Conservation (phyloP, 768 basidiomycete genomes). For the Naganishia vaughanmartiniae region DNA sequence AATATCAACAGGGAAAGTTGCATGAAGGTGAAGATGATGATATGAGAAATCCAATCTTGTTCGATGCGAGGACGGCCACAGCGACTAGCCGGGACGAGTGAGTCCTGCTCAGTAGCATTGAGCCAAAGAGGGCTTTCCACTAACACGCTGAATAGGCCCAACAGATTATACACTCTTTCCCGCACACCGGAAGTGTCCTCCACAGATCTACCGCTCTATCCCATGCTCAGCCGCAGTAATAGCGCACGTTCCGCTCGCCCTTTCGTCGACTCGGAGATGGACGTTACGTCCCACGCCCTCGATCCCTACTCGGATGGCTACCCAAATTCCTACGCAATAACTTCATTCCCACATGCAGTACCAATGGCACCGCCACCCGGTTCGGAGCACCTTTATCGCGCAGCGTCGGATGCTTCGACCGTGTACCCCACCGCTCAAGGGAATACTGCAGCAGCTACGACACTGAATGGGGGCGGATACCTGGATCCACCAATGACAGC, state of each 20-base stretch:
- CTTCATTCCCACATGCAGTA: conserved; percentile 14
- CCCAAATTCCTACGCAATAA: not conserved
- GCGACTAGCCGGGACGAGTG: no score
- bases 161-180: no score
- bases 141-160: no score
- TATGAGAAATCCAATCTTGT: not conserved
- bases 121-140: no score
- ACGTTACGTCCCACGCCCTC: no score
- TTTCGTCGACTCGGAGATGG: no score
- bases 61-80: not conserved
- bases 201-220: no score
- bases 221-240: no score
- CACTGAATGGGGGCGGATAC: conserved; percentile 9
- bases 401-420: conserved; percentile 11
- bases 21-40: conserved; percentile 3
- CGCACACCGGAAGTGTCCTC: no score
- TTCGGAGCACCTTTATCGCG: not conserved
- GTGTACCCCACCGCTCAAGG: not conserved
- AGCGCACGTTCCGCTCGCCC: not conserved
- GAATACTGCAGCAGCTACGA: not conserved
- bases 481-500: conserved; percentile 10
- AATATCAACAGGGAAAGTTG: conserved; percentile 7
- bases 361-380: conserved; percentile 7
- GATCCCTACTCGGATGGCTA: no score
- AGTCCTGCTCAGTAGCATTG: no score